These are phyloP conservation scores for Aciculosporium take DNA, from an alignment of 2,329 filamentous ascomycete species.

Conservation along the genomic window DNA sequence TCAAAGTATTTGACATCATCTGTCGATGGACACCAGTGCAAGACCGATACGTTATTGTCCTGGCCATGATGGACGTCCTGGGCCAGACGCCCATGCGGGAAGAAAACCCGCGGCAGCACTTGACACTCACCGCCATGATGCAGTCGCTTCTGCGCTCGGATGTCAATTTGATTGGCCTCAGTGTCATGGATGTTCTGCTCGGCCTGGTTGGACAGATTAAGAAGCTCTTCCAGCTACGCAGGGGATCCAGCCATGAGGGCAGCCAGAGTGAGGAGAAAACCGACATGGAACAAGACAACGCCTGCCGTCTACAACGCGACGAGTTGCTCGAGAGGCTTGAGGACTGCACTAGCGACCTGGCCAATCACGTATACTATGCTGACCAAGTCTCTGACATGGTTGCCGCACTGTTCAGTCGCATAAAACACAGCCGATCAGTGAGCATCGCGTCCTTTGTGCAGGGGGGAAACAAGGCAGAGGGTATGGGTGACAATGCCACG, in stretches of 20 bases:
- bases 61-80: constrained; percentile 67
- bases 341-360: constrained; percentile 75
- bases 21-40: constrained; percentile 86
- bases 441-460: constrained; percentile 30
- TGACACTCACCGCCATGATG: constrained; percentile 64
- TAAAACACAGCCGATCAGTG: constrained; percentile 48
- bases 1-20: constrained; percentile 64
- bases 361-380: constrained; percentile 91
- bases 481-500: constrained; percentile 18
- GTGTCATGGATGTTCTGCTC: constrained; percentile 86
- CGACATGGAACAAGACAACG: constrained; percentile 19
- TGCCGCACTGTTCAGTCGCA: constrained; percentile 57
- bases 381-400: constrained; percentile 96
- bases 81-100: constrained; percentile 54
- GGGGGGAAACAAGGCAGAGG: constrained; percentile 29
- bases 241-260: constrained; percentile 19
- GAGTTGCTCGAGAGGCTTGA: constrained; percentile 59
- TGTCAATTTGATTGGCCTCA: constrained; percentile 87
- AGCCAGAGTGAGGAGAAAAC: constrained; percentile 20
- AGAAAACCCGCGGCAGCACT: constrained; percentile 56
- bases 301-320: constrained; percentile 33
- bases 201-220: constrained; percentile 75
- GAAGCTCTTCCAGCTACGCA: constrained; percentile 54
- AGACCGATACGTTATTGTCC: constrained; percentile 79
- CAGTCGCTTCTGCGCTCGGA: constrained; percentile 73